Evolutionary conservation across 352 stramenopile genomes (phyloP), one percentile per base, ranked within the genome.

Genomic region (Salisapilia sapeloensis): DNA sequence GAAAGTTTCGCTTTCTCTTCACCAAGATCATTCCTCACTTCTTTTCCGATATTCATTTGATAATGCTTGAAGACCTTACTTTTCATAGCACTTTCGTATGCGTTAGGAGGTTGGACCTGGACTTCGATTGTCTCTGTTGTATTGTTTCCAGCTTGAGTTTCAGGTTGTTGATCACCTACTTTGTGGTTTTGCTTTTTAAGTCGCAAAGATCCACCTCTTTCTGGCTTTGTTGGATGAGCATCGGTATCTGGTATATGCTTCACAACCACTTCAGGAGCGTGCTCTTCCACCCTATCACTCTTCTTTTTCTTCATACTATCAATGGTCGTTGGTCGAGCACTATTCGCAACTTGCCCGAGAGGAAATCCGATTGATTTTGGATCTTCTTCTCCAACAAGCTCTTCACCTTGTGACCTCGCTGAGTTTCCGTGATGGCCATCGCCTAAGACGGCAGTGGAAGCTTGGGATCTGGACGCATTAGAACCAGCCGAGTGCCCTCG

Each of bases 1-100:
- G 79, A 70, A 1, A 85, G 37, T 29, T 76, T 69, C 34, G 71
- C 56, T 38, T 94, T 93, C 19, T 78, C 67, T 6, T 71, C 56
- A 15, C 78, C 58, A 4, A 87, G 42, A 28, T 33, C 67, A 4
- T 57, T 49, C 19, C 77, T 33, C 10, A 81, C n/a, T n/a, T n/a
- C n/a, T n/a, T n/a, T n/a, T n/a, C n/a, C n/a, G n/a, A n/a, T n/a
- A n/a, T n/a, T n/a, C n/a, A n/a, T n/a, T 27, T 74, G 65, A 38
- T 63, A 87, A 22, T 65, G 66, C 32, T 67, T 50, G 47, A 84
- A 87, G 7, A 65, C 71, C 3, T 80, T 59, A 26, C 75, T 83
- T 34, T 82, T 80, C 9, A 54, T 32, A 0, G 50, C 50, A 32
- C 40, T 41, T 28, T 54, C 14, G 29, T 54, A 29, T 11, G 23